Base-by-base conservation (phyloP, 1,284 basidiomycete genomes). In the Malassezia sp. region DNA sequence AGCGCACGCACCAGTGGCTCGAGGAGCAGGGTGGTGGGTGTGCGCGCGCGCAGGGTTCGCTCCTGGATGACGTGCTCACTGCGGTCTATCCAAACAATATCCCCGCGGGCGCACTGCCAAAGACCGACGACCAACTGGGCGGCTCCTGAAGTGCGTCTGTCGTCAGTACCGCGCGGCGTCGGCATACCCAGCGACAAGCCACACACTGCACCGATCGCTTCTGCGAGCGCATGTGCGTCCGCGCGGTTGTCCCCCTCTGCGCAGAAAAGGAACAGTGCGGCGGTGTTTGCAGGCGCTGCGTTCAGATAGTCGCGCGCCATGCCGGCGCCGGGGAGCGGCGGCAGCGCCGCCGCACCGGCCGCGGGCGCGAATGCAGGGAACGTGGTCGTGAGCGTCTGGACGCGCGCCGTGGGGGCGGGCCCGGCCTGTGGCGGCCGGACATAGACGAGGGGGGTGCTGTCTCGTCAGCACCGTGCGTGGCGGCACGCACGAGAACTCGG, bases 191-290 rank as follows among this genome's bases (percentile, higher is more conserved):
- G 11, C 10, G 30, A 12, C 23, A 42, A 12, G 24, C 29, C 23
- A 40, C 34, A 38, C 17, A 26, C n/a, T 3, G 15, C 4, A 15
- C 27, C 20, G 18, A 44, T 18, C 11, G 30, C 12, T 2, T 11
- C 36, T 8, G 31, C 53, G 10, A 62, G 38, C 12, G 18, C n/a
- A 27, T 66, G 52, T 4, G 63, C 63, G 52, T 66, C 60, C 4
- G 37, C 36, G 20, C 61, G 28, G 5, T 63, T 66, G 24, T 66
- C 61, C 3, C 63, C 63, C 30, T 66, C 63, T 9, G 55, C 53
- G 18, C 53, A 53, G 15, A 63, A 66, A 43, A 59, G 50, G 30
- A 64, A 50, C 12, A 66, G 34, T 0, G 57, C 58, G 9, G 22
- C 56, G 12, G 11, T 29, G 8, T 12, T 7, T 2, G 38, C 3